Percentiles rank a stretch among this genome's conserved stretches.
These are phyloP conservation scores for Colletotrichum paranaense DNA, from an alignment of 2,329 filamentous ascomycete species.

Conservation along the genomic window DNA sequence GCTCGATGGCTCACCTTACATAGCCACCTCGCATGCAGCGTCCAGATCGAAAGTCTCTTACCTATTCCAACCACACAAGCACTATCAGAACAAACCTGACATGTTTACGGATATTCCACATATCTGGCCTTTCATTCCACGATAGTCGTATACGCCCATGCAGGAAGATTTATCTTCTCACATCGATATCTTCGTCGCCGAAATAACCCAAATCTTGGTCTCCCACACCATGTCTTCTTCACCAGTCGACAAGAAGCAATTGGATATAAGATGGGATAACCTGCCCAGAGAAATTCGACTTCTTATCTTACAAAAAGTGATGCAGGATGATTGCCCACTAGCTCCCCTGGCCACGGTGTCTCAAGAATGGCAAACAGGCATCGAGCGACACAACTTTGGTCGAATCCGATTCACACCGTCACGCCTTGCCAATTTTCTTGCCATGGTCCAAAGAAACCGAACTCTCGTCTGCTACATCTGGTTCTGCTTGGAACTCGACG, in stretches of 20 bases:
- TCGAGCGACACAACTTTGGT: constrained; percentile 45
- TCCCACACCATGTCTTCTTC: background rate
- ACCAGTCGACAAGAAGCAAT: background rate
- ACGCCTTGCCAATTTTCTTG: constrained; percentile 42
- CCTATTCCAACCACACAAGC: no score
- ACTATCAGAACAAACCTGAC: no score
- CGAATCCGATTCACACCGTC: constrained; percentile 44
- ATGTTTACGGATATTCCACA: no score
- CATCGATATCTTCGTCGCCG: background rate
- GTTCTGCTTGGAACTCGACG: constrained; percentile 44
- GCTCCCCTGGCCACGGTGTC: constrained; percentile 43
- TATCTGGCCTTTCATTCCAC: background rate
- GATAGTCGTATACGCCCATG: background rate
- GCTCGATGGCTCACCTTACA: background rate
- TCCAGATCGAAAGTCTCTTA: no score
- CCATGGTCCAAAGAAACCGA: constrained; percentile 43
- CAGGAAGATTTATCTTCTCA: background rate
- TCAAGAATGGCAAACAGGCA: constrained; percentile 43
- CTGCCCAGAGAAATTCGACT: constrained; percentile 41
- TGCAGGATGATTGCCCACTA: constrained; percentile 39
- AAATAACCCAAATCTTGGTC: background rate
- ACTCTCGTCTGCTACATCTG: constrained; percentile 43
- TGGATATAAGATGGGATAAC: constrained; percentile 31
- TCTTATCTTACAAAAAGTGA: constrained; percentile 38
- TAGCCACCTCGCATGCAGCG: no score